phyloP scores from a whole-genome alignment of 1,139 yeast species.

The Geotrichum europaeum region DNA sequence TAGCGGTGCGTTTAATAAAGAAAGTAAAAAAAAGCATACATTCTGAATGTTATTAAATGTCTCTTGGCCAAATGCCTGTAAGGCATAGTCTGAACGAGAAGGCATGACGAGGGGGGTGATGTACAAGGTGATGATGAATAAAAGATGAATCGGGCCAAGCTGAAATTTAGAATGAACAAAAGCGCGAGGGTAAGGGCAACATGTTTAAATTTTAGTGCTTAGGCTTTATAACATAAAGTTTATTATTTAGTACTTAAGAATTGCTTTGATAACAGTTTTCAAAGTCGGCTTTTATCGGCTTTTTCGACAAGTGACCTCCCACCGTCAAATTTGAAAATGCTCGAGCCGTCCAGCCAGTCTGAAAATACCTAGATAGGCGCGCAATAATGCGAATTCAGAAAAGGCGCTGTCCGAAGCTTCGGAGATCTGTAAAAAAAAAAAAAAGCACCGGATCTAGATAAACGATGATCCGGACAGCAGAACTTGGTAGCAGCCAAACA shows the following conservation, averaged over 20 bases:
- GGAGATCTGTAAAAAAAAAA: no score
- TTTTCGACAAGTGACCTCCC: not conserved
- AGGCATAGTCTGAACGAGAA: conserved; percentile 18
- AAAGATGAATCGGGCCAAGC: not conserved
- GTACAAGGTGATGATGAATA: not conserved
- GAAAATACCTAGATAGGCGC: not conserved
- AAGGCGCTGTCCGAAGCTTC: not conserved
- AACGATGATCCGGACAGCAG: not conserved
- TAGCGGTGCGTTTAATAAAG: not conserved
- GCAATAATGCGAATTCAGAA: not conserved
- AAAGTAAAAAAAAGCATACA: conserved; percentile 15
- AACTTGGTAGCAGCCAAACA: no score
- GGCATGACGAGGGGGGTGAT: not conserved
- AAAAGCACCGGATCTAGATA: no score
- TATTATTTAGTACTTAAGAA: not conserved
- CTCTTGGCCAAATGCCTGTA: conserved; percentile 20
- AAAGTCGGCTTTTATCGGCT: conserved; percentile 8
- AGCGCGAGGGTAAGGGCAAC: not conserved
- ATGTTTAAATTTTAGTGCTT: not conserved
- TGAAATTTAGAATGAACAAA: not conserved
- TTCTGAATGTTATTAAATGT: conserved; percentile 17
- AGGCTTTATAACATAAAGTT: not conserved
- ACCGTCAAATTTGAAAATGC: not conserved
- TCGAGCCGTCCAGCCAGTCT: not conserved
- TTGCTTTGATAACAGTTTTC: not conserved